A percentile compares a stretch with the other conserved stretches of the same genome.
These are phyloP conservation scores for Rhizophagus prolifer DNA, from an alignment of 192 early-diverging fungal genomes.

Conservation along the genomic window DNA sequence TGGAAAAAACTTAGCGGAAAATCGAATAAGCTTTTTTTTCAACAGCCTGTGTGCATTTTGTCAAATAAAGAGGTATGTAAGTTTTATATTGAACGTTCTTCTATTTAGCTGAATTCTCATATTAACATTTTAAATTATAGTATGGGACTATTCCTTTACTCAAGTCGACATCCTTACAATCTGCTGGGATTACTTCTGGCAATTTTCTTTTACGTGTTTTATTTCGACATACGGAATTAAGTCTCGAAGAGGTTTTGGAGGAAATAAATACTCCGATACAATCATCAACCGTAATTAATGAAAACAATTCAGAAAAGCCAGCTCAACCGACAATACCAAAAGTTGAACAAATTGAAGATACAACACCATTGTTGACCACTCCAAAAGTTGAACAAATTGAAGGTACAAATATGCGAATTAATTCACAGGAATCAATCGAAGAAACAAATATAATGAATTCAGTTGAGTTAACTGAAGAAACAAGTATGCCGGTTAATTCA, in stretches of 20 bases:
- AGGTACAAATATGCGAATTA: no score
- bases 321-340: not conserved
- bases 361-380: no score
- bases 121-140: conserved; percentile 33
- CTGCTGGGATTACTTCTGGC: conserved; percentile 67
- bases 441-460: no score
- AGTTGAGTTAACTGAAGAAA: no score
- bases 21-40: conserved; percentile 43
- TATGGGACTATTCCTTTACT: conserved; percentile 57
- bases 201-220: conserved; percentile 70
- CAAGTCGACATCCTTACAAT: conserved; percentile 66
- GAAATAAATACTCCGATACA: conserved; percentile 42
- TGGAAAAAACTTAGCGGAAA: conserved; percentile 39
- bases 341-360: no score
- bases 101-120: not conserved
- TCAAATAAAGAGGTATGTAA: conserved; percentile 64
- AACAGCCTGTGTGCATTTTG: conserved; percentile 62
- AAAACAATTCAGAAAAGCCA: conserved; percentile 1
- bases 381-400: no score
- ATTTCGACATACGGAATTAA: conserved; percentile 53
- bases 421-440: no score
- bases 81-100: not conserved
- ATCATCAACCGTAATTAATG: not conserved
- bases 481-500: no score
- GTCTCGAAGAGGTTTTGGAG: conserved; percentile 47